A percentile compares a stretch with the other conserved stretches of the same genome.
Evolutionary conservation across 257 asterid genomes (phyloP).

Genomic region (Solanum bulbocastanum): DNA sequence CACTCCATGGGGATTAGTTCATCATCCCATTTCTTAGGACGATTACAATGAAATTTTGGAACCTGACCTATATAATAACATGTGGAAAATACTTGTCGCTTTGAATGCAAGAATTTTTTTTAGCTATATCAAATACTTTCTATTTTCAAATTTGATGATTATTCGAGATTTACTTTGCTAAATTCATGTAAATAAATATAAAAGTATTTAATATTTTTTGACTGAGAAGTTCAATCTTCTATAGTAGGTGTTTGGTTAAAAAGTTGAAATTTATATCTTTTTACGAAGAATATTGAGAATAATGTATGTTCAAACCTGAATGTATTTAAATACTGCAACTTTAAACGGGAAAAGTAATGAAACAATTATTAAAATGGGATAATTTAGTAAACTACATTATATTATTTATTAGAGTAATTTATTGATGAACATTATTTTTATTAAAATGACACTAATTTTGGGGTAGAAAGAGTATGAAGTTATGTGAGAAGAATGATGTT

Average conservation of each 20-base stretch:
- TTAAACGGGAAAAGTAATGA: neutral
- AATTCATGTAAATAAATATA: neutral
- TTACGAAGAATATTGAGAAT: no score
- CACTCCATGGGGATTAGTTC: neutral
- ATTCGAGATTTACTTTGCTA: neutral
- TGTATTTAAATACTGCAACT: neutral
- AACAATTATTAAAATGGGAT: no score
- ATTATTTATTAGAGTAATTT: no score
- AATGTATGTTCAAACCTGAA: no score
- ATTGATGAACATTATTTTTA: no score
- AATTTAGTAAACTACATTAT: no score
- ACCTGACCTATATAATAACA: neutral
- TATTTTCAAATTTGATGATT: neutral
- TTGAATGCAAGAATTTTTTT: neutral
- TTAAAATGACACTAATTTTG: no score
- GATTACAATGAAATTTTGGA: neutral
- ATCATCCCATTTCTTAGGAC: neutral
- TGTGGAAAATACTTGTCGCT: neutral
- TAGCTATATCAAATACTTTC: neutral
- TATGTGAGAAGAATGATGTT: no score
- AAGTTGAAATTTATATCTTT: no score
- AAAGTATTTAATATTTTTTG: neutral
- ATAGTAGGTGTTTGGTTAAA: neutral
- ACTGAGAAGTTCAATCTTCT: neutral
- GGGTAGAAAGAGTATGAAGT: neutral